Percentiles rank a stretch among this genome's conserved stretches.
phyloP scores from a whole-genome alignment of 2,329 filamentous ascomycete genomes.

The Clonostachys solani region DNA sequence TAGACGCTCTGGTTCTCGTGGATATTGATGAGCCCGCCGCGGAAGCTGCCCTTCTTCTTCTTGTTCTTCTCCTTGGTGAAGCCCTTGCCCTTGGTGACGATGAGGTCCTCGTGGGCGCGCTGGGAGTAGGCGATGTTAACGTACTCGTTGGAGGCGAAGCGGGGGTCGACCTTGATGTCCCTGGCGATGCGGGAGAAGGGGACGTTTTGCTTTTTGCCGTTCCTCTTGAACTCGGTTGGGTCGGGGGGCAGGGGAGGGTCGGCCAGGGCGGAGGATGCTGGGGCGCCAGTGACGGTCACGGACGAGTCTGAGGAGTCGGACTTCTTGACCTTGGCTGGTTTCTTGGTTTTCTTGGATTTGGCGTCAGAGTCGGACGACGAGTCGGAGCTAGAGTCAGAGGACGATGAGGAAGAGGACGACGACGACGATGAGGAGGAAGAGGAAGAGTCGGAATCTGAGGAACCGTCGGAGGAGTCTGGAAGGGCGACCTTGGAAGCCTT shows the following conservation, averaged over 20 bases:
- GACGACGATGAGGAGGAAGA: slow-evolving; percentile 9
- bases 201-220: slow-evolving; percentile 44
- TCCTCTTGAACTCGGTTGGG: slow-evolving; percentile 26
- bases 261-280: slow-evolving; percentile 28
- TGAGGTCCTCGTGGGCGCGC: slow-evolving; percentile 80
- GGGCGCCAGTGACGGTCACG: slow-evolving; percentile 45
- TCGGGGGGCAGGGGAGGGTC: slow-evolving; percentile 50
- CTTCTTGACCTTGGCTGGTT: slow-evolving; percentile 13
- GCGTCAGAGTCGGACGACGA: slow-evolving; percentile 5
- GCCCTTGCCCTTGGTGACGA: slow-evolving; percentile 88
- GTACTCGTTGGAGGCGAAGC: slow-evolving; percentile 75
- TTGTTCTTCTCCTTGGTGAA: slow-evolving; percentile 99
- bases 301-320: slow-evolving; percentile 35
- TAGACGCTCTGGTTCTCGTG: slow-evolving; percentile 80
- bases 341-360: slow-evolving; percentile 3
- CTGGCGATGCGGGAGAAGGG: slow-evolving; percentile 76
- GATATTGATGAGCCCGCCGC: slow-evolving; percentile 84
- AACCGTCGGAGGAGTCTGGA: slow-evolving; percentile 21
- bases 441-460: slow-evolving; percentile 20
- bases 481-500: slow-evolving; percentile 25
- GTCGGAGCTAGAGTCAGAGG: slow-evolving; percentile 9
- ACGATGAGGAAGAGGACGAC: slow-evolving; percentile 6
- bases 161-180: slow-evolving; percentile 63
- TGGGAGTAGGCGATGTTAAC: slow-evolving; percentile 84
- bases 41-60: slow-evolving; percentile 88